Evolutionary conservation across 805 yeast species (phyloP), one percentile per base, ranked within the genome.

Genomic region (Myxozyma vanderwaltii): DNA sequence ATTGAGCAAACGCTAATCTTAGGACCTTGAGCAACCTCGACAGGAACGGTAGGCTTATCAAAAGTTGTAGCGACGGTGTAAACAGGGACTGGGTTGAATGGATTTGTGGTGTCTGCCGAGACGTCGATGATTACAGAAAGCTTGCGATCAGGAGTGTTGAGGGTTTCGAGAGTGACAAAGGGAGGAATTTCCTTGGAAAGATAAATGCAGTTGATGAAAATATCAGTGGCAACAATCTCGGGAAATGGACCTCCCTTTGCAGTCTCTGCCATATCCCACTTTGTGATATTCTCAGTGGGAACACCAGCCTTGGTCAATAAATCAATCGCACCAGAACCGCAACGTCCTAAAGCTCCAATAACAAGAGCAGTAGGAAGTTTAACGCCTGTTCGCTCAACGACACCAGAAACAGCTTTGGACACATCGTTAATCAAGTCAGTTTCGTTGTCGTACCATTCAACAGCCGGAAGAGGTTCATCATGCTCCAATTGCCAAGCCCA

Each of bases 231-330:
- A 35, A 88, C 90, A 68, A 94, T 94, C 77, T 94, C 97, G 74
- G 82, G 73, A 82, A 94, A 94, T 63, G 99, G 99, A 53, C 99
- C 99, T 64, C 99, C 99, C 76, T 82, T 85, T 67, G 94, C 86
- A 60, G 99, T 94, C 80, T 94, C 99, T 61, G 88, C 83, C 82
- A 94, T 90, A 76, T 94, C 99, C 99, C 99, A 94, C 79, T 89
- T 88, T 69, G 81, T 73, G 63, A 94, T 84, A 75, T 89, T 86
- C 58, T 77, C 82, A 45, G 89, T 94, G 54, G 98, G 96, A 59
- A 94, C 77, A 60, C 99, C 99, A 57, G 81, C 86, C 76, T 87
- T 87, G 63, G 79, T 81, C 76, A 89, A 82, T 57, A 91, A 79
- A 66, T 88, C 95, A 68, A 90, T 79, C 35, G 99, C 98, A 73